Evolutionary conservation across 257 asterid genomes (phyloP), one percentile per base, ranked within the genome.

Genomic region (Mentha longifolia): DNA sequence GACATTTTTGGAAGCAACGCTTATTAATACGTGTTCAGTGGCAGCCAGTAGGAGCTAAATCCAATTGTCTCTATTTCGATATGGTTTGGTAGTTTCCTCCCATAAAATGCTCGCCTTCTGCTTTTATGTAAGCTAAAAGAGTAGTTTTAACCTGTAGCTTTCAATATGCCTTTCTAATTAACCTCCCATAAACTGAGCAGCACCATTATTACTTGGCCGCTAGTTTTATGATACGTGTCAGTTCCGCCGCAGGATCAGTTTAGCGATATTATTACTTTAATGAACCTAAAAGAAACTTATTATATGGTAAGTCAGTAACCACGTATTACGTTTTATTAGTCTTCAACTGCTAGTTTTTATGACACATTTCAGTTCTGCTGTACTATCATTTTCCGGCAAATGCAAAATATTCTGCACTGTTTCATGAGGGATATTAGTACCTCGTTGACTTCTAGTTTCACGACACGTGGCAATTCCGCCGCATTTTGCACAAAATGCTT

Each of bases 301-400:
- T 39, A 17, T 37, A 8, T 11, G 28, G 51, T 39, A 61, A 49
- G 17, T 61, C 41, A 62, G 9, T 22, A 41, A 13, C 11, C 60
- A n/a, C 5, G 33, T 16, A 9, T 31, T 31, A 9, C 9, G 13
- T 47, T 3, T 0, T 46, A 30, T 28, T 25, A 45, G 47, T 5
- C 55, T 25, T 46, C 49, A 11, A 47, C 61, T n/a, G 43, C 60
- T 67, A 12, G 37, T 67, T 47, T 51, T 51, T 35, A 51, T 49
- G 49, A n/a, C 46, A 49, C 62, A 14, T 51, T 57, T 35, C 35
- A 50, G 3, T 50, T 49, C 1, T 10, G 46, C 10, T 2, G 50
- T 31, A 15, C 0, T 35, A 16, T 49, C 33, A 16, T 31, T 31
- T 49, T 49, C 16, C 60, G n/a, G 17, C 30, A 30, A 45, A 6